These are phyloP conservation scores for Maudiozyma pseudohumilis DNA, from an alignment of 805 yeast genomes.

Conservation along the genomic window DNA sequence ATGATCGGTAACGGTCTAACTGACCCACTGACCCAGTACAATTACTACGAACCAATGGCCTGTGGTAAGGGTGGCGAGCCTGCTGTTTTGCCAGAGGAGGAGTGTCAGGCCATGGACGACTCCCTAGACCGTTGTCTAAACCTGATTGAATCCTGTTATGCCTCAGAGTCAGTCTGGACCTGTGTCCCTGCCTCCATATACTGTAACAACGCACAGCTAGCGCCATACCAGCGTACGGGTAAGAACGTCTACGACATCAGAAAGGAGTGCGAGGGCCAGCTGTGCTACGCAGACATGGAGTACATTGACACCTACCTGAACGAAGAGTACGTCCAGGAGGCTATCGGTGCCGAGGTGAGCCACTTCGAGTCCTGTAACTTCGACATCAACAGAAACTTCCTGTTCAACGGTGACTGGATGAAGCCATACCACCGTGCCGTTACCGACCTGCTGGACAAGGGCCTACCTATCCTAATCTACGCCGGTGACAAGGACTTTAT, in stretches of 20 bases:
- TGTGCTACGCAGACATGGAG: conserved; percentile 74
- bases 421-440: conserved; percentile 78
- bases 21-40: conserved; percentile 72
- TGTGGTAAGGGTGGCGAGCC: conserved; percentile 87
- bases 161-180: conserved; percentile 60
- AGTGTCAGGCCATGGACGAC: conserved; percentile 61
- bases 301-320: conserved; percentile 75
- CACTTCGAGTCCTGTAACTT: conserved; percentile 65
- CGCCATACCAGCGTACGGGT: conserved; percentile 76
- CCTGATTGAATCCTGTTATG: conserved; percentile 71
- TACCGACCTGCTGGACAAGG: conserved; percentile 57
- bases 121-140: conserved; percentile 69
- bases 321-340: conserved; percentile 60
- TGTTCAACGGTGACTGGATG: conserved; percentile 86
- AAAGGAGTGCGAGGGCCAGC: conserved; percentile 53
- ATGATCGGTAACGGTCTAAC: conserved; percentile 88
- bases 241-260: conserved; percentile 88
- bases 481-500: conserved; percentile 96
- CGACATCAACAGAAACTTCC: conserved; percentile 68
- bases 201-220: conserved; percentile 78
- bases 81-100: conserved; percentile 65
- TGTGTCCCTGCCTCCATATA: conserved; percentile 89
- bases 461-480: conserved; percentile 74
- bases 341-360: conserved; percentile 87
- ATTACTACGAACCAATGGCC: conserved; percentile 83